Percentiles rank a stretch among this genome's conserved stretches.
These are phyloP conservation scores for Talaromyces amestolkiae DNA, from an alignment of 2,329 filamentous ascomycete species.

Conservation along the genomic window DNA sequence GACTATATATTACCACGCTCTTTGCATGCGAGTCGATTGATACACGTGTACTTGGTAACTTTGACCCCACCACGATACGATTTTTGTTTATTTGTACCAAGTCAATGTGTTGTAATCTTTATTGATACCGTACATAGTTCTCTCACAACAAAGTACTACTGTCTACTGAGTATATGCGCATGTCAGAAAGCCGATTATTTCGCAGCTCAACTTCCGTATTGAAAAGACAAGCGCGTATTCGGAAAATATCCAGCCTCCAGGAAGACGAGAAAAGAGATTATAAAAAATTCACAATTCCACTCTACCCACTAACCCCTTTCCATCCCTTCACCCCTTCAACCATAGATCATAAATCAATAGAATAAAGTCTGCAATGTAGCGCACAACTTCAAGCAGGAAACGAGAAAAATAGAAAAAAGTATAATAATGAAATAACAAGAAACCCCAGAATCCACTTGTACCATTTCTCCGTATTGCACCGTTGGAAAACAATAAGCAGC, in stretches of 20 bases:
- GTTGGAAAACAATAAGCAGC: neutral
- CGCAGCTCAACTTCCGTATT: neutral
- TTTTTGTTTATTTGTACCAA: neutral
- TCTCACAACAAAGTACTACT: neutral
- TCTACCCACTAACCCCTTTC: neutral
- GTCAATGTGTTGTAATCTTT: neutral
- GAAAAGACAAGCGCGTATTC: neutral
- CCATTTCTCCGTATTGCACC: slow-evolving; percentile 16
- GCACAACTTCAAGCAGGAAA: neutral
- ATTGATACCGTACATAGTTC: neutral
- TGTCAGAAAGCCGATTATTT: neutral
- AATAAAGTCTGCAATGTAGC: neutral
- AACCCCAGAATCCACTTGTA: slow-evolving; percentile 1
- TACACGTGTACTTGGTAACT: neutral
- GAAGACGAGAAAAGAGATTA: neutral
- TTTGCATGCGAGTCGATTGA: neutral
- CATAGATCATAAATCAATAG: neutral
- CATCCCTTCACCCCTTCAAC: neutral
- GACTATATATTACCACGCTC: neutral
- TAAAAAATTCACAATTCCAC: neutral
- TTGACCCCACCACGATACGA: too few relatives aligned
- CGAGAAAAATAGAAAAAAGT: neutral
- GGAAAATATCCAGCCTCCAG: neutral
- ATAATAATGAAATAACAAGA: neutral
- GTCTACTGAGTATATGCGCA: too few relatives aligned